These are phyloP conservation scores for Tremella fuciformis DNA, from an alignment of 768 basidiomycete genomes.

Conservation along the genomic window DNA sequence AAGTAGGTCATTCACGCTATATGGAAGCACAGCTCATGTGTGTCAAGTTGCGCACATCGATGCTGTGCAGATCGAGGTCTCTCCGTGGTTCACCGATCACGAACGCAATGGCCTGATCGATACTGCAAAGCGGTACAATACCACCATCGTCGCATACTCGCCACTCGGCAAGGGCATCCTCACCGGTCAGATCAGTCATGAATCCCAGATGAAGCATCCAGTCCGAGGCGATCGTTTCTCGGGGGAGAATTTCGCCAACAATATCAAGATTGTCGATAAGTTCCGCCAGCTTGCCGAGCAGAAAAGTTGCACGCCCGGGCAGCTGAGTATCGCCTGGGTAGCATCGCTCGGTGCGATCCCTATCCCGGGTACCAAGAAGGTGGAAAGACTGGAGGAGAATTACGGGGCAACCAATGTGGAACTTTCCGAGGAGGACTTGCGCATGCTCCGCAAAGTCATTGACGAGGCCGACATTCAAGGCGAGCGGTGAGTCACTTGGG, in stretches of 20 bases:
- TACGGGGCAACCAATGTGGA: slow-evolving; percentile 33
- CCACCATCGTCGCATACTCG: slow-evolving; percentile 55
- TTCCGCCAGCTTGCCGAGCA: slow-evolving; percentile 49
- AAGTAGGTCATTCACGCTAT: neutral
- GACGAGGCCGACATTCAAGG: slow-evolving; percentile 29
- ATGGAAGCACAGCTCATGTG: neutral
- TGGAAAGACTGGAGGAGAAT: slow-evolving; percentile 44
- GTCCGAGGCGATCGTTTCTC: slow-evolving; percentile 48
- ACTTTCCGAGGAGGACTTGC: slow-evolving; percentile 40
- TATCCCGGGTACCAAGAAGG: slow-evolving; percentile 46
- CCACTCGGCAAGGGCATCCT: slow-evolving; percentile 54
- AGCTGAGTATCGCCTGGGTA: slow-evolving; percentile 53
- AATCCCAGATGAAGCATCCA: slow-evolving; percentile 37
- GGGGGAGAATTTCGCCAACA: slow-evolving; percentile 51
- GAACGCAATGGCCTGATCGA: slow-evolving; percentile 46
- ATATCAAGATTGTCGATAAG: slow-evolving; percentile 50
- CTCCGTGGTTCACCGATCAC: slow-evolving; percentile 47
- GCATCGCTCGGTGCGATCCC: slow-evolving; percentile 46
- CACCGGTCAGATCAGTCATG: slow-evolving; percentile 31
- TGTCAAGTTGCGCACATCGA: slow-evolving; percentile 59
- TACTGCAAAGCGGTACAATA: slow-evolving; percentile 54
- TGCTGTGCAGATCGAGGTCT: slow-evolving; percentile 57
- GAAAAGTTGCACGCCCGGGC: slow-evolving; percentile 50
- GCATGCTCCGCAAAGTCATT: slow-evolving; percentile 47
- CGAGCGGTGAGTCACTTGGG: slow-evolving; percentile 13